Base-by-base conservation (phyloP, 2,329 filamentous ascomycete genomes). In the Trichoderma sp. region DNA sequence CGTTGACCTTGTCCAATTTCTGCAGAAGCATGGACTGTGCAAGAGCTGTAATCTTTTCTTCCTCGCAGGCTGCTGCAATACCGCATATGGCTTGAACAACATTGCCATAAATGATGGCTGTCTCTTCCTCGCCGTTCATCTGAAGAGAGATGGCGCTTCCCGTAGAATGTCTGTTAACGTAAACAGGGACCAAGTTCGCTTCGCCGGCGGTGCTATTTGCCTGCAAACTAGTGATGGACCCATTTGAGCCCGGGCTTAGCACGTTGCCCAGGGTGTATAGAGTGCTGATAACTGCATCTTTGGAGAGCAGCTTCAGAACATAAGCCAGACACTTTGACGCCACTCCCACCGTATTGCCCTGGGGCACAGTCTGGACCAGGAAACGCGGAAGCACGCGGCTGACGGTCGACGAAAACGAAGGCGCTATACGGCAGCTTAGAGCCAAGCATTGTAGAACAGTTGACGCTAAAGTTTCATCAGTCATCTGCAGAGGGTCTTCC, bases 241-340 rank as follows among this genome's bases (percentile, higher is more conserved):
- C 80, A 67, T 86, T 87, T 15, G 84, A 84, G 56, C 87, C 88
- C 5, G 93, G 90, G 73, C 93, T 97, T 15, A 99, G 84, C 4
- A 97, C 91, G 76, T 99, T 99, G 22, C 95, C 95, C n/a, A 99
- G 84, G 0, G 93, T 95, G 79, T 99, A 99, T 10, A 99, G 83
- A 1, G 94, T 98, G 5, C 94, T 97, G 72, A 99, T 98, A 39
- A 97, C 87, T 39, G 93, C 90, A 81, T 99, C 95, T 73, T 97
- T 92, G 1, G 95, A 97, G 13, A 98, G 84, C 73, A 90, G 85
- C 72, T 90, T 90, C 66, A 99, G 82, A 19, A 96, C 89, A 71
- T 90, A 90, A 2, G 94, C 93, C 37, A 99, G 83, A 73, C 91
- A 95, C 71, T 89, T 88, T n/a, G 94, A 93, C 32, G 94, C 94